Evolutionary conservation across 129 eudicot species (phyloP).

Genomic region (Pittosporum tobira): DNA sequence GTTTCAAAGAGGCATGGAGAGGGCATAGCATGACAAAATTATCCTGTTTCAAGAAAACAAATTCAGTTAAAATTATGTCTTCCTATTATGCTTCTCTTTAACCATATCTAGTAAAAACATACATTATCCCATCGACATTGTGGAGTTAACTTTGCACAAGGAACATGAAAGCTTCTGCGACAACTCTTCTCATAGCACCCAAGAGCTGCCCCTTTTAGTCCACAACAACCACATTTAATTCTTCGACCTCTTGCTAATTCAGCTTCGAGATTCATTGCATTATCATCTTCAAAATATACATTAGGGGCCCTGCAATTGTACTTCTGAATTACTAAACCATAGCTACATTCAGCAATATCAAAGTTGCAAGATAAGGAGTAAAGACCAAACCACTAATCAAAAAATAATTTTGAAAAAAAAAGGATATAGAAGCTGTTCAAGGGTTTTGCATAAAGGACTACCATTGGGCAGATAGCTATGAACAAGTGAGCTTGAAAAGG

Average conservation of each 20-base stretch:
- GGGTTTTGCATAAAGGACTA: not conserved
- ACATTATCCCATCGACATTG: constrained; percentile 90
- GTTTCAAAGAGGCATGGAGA: constrained; percentile 52
- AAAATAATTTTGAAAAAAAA: no score
- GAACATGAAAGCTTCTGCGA: constrained; percentile 83
- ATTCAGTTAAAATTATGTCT: no score
- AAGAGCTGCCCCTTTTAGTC: constrained; percentile 83
- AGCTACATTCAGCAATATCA: not conserved
- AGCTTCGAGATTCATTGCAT: constrained; percentile 65
- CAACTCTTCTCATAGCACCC: constrained; percentile 88
- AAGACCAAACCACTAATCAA: no score
- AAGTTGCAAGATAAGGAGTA: not conserved
- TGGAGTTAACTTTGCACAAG: constrained; percentile 79
- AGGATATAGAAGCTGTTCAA: no score
- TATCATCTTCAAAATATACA: constrained; percentile 77
- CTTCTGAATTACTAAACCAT: not conserved
- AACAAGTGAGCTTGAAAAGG: not conserved
- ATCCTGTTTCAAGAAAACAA: constrained; percentile 36
- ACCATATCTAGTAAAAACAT: constrained; percentile 15
- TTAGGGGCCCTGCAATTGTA: constrained; percentile 81
- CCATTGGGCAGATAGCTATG: not conserved
- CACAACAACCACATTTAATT: constrained; percentile 82
- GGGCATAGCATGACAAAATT: constrained; percentile 97
- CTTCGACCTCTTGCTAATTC: constrained; percentile 77
- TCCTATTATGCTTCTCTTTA: not conserved